These are phyloP conservation scores for Juglanconis sp. DNA, from an alignment of 2,329 filamentous ascomycete genomes.

Conservation along the genomic window DNA sequence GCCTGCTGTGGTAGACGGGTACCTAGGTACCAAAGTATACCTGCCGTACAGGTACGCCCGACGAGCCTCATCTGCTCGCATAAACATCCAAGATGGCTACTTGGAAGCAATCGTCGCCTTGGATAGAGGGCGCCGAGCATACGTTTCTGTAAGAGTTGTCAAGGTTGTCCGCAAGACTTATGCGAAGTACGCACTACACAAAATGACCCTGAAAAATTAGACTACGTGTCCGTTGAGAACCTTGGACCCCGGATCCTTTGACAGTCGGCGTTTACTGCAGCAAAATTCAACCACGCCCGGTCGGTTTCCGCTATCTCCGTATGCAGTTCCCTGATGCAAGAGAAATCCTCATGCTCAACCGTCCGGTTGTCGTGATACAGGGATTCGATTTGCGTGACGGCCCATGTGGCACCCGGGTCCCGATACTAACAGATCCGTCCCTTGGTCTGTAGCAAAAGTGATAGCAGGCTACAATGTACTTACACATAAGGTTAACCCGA, in stretches of 20 bases:
- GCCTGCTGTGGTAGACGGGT: too few relatives aligned
- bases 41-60: too few relatives aligned
- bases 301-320: slow-evolving; percentile 1
- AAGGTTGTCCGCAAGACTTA: too few relatives aligned
- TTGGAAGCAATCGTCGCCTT: too few relatives aligned
- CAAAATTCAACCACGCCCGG: not conserved
- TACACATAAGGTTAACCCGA: not conserved
- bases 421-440: not conserved
- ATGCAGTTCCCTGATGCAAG: too few relatives aligned
- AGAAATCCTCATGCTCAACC: not conserved
- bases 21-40: too few relatives aligned
- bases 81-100: too few relatives aligned
- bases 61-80: too few relatives aligned
- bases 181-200: not conserved
- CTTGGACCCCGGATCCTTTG: not conserved
- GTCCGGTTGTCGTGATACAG: slow-evolving; percentile 11
- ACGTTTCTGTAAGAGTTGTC: too few relatives aligned
- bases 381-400: slow-evolving; percentile 16
- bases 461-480: not conserved
- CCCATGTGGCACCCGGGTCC: not conserved
- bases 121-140: too few relatives aligned
- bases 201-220: not conserved
- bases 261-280: not conserved
- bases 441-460: accelerated
- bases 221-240: not conserved